Evolutionary conservation across 2,329 filamentous ascomycete genomes (phyloP), one percentile per base, ranked within the genome.

Genomic region (Talaromyces sp.): DNA sequence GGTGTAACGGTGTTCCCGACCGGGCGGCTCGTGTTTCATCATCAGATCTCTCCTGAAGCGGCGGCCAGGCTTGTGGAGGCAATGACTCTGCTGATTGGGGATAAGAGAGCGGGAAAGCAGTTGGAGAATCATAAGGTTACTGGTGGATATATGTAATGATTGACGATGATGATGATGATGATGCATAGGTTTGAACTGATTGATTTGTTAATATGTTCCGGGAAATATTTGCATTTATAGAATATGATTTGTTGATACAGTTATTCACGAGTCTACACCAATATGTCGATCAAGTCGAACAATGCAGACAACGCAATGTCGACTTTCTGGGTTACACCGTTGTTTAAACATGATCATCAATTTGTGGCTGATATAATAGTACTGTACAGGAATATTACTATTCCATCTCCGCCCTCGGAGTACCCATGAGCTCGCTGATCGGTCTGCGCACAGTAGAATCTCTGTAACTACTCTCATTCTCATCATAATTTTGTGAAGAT

Each of bases 11-110:
- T 65, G 2, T 68, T 67, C 33, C 63, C 62, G 1, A 62, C 41
- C 36, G 66, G 64, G 8, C 61, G 65, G 22, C 54, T 69, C 17
- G 67, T 65, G 11, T 69, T 69, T 35, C 65, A 69, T 48, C 64
- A 66, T 58, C 66, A 67, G 58, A 68, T 62, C n/a, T 61, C 66
- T 13, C 51, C 63, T 25, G 61, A 63, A 36, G 66, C 65, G 8
- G 60, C 56, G 22, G 60, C 61, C 2, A 58, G 60, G 35, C 58
- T 67, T 19, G 58, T 67, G 21, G 51, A 55, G 37, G 66, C 63
- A 2, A 54, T 68, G 52, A 59, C 57, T 8, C 40, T 57, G 52
- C 48, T 69, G 37, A 68, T 68, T 45, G 55, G 55, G 25, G 64
- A 66, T 64, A 63, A 61, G 51, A 62, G 50, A 17, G 61, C 55